Evolutionary conservation across 208 protist genomes (phyloP).

Genomic region (Crithidia mellificae): DNA sequence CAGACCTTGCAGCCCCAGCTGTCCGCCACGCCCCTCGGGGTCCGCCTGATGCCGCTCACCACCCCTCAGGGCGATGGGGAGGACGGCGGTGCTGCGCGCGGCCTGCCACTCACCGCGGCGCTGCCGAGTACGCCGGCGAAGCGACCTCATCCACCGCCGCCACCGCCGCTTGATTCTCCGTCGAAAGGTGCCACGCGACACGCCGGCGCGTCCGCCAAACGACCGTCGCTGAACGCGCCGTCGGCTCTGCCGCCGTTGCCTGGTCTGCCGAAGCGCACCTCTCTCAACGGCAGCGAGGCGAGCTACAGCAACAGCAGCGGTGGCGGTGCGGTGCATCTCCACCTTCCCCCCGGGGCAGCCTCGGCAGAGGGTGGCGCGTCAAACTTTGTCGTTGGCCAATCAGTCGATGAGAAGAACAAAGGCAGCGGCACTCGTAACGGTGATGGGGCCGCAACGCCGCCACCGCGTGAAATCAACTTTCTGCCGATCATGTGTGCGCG

Average conservation of each 20-base stretch:
- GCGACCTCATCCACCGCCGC: background rate
- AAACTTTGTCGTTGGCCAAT: too few species aligned
- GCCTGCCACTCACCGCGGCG: too few species aligned
- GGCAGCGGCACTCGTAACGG: too few species aligned
- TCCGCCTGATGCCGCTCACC: slow-evolving; percentile 16
- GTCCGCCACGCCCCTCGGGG: slow-evolving; percentile 21
- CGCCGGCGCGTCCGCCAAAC: background rate
- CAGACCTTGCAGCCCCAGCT: slow-evolving; percentile 20
- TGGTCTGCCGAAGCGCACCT: slow-evolving; percentile 4
- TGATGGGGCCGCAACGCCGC: background rate
- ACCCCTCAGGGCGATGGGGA: background rate
- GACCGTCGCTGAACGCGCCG: slow-evolving; percentile 8
- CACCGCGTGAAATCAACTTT: slow-evolving; percentile 69
- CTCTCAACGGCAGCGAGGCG: background rate
- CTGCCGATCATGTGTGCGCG: slow-evolving; percentile 82
- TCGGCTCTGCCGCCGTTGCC: slow-evolving; percentile 24
- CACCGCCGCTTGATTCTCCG: background rate
- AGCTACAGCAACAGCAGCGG: background rate
- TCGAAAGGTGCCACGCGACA: background rate
- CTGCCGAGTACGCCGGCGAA: background rate
- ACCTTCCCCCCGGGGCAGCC: background rate
- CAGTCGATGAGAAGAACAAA: too few species aligned
- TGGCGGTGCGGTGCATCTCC: background rate
- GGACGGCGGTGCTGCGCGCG: background rate
- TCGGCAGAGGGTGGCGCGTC: too few species aligned